A percentile compares a stretch with the other conserved stretches of the same genome.
These are phyloP conservation scores for Tulasnella sp. DNA, from an alignment of 768 basidiomycete genomes.

Conservation along the genomic window DNA sequence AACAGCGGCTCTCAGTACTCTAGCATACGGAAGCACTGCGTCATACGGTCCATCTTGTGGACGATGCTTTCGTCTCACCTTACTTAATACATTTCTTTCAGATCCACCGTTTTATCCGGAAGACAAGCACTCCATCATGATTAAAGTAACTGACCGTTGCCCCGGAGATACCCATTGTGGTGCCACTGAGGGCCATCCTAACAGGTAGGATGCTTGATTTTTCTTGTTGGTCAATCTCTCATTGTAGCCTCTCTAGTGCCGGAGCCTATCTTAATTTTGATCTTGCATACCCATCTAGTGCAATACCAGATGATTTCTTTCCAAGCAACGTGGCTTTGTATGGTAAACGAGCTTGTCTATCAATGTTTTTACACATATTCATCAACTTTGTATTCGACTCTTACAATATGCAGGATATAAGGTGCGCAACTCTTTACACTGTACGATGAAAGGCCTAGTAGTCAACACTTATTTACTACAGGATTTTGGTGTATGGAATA, in stretches of 20 bases:
- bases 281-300: slow-evolving; percentile 59
- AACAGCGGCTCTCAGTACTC: slow-evolving; percentile 65
- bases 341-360: slow-evolving; percentile 26
- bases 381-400: too few species aligned
- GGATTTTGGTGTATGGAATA: slow-evolving; percentile 85
- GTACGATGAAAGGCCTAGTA: too few species aligned
- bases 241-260: slow-evolving; percentile 32
- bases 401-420: too few species aligned
- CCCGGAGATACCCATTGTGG: slow-evolving; percentile 66
- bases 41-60: slow-evolving; percentile 44
- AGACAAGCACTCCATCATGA: slow-evolving; percentile 16
- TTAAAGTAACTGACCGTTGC: slow-evolving; percentile 74
- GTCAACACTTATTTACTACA: slow-evolving; percentile 23
- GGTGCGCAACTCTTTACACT: too few species aligned
- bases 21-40: slow-evolving; percentile 61
- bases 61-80: slow-evolving; percentile 63
- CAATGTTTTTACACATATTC: not conserved
- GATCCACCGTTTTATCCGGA: slow-evolving; percentile 56
- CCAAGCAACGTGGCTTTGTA: slow-evolving; percentile 56
- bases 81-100: slow-evolving; percentile 52
- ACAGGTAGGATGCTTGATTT: slow-evolving; percentile 37
- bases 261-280: slow-evolving; percentile 70
- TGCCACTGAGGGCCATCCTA: slow-evolving; percentile 46
- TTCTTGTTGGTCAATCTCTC: not conserved
- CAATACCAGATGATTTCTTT: slow-evolving; percentile 60